A percentile compares a stretch with the other conserved stretches of the same genome.
Evolutionary conservation across 1,139 yeast species (phyloP).

Genomic region (Geotrichum carabidarum): DNA sequence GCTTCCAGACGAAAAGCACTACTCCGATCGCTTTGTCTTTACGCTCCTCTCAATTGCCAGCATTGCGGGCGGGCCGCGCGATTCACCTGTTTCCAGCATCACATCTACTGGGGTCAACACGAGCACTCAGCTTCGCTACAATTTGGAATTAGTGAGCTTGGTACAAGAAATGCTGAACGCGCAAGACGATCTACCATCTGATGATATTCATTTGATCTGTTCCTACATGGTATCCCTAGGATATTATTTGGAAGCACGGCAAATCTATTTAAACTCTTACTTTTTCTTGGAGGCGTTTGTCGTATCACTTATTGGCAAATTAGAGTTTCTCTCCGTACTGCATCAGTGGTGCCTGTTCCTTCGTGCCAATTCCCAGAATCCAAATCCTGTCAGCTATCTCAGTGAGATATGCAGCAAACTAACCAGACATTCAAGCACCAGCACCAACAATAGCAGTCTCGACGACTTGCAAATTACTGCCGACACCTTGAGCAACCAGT

Average conservation of each 20-base stretch:
- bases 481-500: not conserved
- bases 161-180: not conserved
- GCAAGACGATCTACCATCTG: not conserved
- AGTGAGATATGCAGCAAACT: not conserved
- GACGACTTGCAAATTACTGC: not conserved
- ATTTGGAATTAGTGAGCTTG: not conserved
- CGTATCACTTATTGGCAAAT: conserved; percentile 9
- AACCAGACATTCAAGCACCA: not conserved
- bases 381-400: not conserved
- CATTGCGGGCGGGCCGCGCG: not conserved
- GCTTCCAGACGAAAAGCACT: conserved; percentile 3
- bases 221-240: conserved; percentile 14
- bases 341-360: conserved; percentile 10
- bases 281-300: conserved; percentile 13
- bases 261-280: conserved; percentile 8
- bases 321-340: conserved; percentile 8
- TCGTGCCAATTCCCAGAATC: not conserved
- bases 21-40: conserved; percentile 8
- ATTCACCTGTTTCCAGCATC: not conserved
- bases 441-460: not conserved
- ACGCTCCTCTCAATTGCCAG: conserved; percentile 1
- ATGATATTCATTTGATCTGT: conserved; percentile 12
- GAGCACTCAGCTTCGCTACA: not conserved
- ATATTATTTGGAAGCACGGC: conserved; percentile 7
- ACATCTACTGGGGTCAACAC: not conserved